Evolutionary conservation across 1,139 yeast species (phyloP), one percentile per base, ranked within the genome.

Genomic region (Yamadazyma oceani): DNA sequence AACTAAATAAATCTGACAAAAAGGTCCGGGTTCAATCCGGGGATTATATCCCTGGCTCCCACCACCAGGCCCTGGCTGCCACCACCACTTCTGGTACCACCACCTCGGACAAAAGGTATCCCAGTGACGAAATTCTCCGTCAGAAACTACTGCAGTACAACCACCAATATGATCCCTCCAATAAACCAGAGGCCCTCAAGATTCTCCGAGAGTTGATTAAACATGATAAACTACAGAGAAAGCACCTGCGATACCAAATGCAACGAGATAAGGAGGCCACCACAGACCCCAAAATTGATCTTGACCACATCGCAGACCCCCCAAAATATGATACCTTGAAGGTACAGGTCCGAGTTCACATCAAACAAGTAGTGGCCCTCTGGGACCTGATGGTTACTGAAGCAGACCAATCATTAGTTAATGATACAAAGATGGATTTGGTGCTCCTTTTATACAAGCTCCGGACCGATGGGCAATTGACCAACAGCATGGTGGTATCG

Each of bases 361-460:
- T 82, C 38, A 81, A 80, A 49, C 50, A 57, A 7, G 34, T 79
- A 13, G 49, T 82, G 2, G 37, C 47, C 2, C 50, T 61, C 38
- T 80, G 86, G 87, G 73, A 67, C 12, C 36, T 41, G 5, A 39
- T 35, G n/a, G 27, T 29, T 16, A 38, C 44, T 12, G 35, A 34
- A 33, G 38, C n/a, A 30, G 40, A 26, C 21, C 32, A 40, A 9
- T n/a, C 23, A 6, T 34, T 74, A 6, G 54, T 75, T 3, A 40
- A 45, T 11, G 86, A 85, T 41, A 82, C 94, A 1, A 81, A 82
- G 51, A 61, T 61, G 36, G 78, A 80, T 47, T 53, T 87, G 31
- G 76, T 82, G 25, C 80, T 82, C 19, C 59, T 88, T 27, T 61
- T 88, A 25, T 76, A 79, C 36, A 69, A 73, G 44, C 66, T 88